Evolutionary conservation across 495 filamentous ascomycete genomes (phyloP), one percentile per base, ranked within the genome.

Genomic region (Gamarada debralockiae): DNA sequence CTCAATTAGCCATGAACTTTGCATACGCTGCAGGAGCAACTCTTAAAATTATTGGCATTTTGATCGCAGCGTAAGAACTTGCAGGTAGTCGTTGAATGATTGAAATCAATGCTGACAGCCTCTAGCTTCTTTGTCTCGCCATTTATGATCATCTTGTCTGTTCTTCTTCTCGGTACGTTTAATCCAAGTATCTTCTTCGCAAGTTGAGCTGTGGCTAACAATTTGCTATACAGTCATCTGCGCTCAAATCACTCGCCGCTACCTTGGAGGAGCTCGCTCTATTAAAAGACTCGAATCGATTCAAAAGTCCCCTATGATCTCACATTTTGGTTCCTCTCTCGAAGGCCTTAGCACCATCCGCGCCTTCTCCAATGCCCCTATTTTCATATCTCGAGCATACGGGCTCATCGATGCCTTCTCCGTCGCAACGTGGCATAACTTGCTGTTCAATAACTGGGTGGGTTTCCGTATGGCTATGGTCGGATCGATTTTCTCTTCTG

Each of bases 331-430:
- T 3, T 73, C 78, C 0, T 73, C 77, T 7, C 71, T 87, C 1
- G 70, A 72, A 12, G 85, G 86, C 2, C 66, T 88, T 3, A 67
- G 73, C 12, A 87, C 85, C 1, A 84, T 89, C 27, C 78, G 85
- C 0, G 82, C 83, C 0, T 89, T 80, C 55, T 73, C 61, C 17
- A 78, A 76, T 46, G 65, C 67, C 0, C 60, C 76, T 18, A 70
- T 67, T 14, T 88, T 80, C 51, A 70, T 79, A 20, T 60, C 74
- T 2, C 64, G 72, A 8, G 82, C 86, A 70, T 78, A 75, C 50
- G 48, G 54, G 13, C 70, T 75, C 24, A 76, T 87, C 52, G 82
- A 88, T 62, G 62, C 67, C 15, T 75, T 77, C 59, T 65, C 70
- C 13, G 68, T 72, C 24, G 67, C 78, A 3, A 70, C 67, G 24